Base-by-base conservation (phyloP, 2,329 filamentous ascomycete species). In the Nemania abortiva region DNA sequence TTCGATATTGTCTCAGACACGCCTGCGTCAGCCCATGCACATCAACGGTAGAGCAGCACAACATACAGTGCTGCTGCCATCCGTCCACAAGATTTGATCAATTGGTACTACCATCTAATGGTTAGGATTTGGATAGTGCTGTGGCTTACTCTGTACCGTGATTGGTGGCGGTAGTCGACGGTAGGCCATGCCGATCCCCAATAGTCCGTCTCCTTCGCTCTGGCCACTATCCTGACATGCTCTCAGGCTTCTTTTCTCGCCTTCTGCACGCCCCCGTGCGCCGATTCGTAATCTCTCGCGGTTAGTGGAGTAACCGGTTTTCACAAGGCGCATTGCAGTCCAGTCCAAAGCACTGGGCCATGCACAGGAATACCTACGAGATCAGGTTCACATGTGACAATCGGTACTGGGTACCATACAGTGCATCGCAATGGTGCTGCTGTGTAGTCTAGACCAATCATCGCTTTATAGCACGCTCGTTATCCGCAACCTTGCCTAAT, bases 141-240 rank as follows among this genome's bases (percentile, higher is more conserved):
- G 24, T 52, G 31, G 39, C 31, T 27, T 34, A 18, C 45, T 9
- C 27, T 31, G 53, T 50, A 24, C 53, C 63, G 67, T 66, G 67
- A 69, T 69, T 62, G 47, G 59, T 60, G 54, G 63, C 58, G 63
- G 59, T n/a, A 53, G 55, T 47, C 47, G 58, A 59, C 42, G 56
- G 49, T 29, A 47, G 63, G 39, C 54, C 29, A 42, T 60, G 67
- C 62, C 53, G 67, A 69, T 69, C 63, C 7, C 22, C 58, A 63
- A 69, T 69, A 69, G 63, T 63, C 27, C 10, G 11, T 59, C 27
- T 31, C 57, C n/a, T 45, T 20, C 20, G 24, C 31, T 24, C 37
- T 42, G 27, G 34, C 42, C 20, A 53, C 59, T 5, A 3, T 47
- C 37, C 47, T 20, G n/a, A 5, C 13, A 47, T 45, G 27, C 27